These are phyloP conservation scores for Tuber melanosporum DNA, from an alignment of 495 filamentous ascomycete genomes.

Conservation along the genomic window DNA sequence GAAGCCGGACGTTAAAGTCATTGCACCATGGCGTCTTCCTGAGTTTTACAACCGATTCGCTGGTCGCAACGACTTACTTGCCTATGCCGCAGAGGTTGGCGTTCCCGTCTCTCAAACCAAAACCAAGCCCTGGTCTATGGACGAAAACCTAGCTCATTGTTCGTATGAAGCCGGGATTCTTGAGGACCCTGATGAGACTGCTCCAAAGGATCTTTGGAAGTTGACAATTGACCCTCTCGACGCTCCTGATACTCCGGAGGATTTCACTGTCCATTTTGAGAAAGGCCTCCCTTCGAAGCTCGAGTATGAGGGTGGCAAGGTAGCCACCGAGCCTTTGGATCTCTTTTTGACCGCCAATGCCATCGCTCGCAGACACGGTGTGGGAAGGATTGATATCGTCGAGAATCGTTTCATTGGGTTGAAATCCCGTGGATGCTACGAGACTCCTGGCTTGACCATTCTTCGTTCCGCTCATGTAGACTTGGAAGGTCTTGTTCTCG, in stretches of 20 bases:
- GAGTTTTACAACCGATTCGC: conserved; percentile 76
- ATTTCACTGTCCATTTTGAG: conserved; percentile 75
- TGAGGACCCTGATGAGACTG: conserved; percentile 58
- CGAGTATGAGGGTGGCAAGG: conserved; percentile 56
- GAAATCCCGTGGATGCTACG: conserved; percentile 89
- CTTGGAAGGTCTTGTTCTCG: conserved; percentile 77
- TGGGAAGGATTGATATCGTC: conserved; percentile 88
- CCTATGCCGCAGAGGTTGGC: conserved; percentile 68
- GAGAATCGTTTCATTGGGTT: conserved; percentile 81
- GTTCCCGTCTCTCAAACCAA: conserved; percentile 87
- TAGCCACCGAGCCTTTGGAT: conserved; percentile 66
- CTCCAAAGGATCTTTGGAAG: conserved; percentile 81
- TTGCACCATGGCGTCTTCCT: conserved; percentile 81
- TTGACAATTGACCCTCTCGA: conserved; percentile 66
- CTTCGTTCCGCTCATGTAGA: conserved; percentile 72
- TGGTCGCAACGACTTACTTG: conserved; percentile 80
- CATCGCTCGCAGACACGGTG: conserved; percentile 68
- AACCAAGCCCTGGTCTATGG: conserved; percentile 77
- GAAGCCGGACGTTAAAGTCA: conserved; percentile 72
- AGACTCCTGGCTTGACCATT: conserved; percentile 67
- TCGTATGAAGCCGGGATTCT: conserved; percentile 79
- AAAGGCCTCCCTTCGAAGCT: conserved; percentile 77
- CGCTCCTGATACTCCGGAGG: conserved; percentile 67
- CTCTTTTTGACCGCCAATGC: conserved; percentile 73
- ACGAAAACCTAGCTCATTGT: conserved; percentile 89